Evolutionary conservation across 2,329 filamentous ascomycete species (phyloP).

Genomic region (Arthrobotrys iridis): DNA sequence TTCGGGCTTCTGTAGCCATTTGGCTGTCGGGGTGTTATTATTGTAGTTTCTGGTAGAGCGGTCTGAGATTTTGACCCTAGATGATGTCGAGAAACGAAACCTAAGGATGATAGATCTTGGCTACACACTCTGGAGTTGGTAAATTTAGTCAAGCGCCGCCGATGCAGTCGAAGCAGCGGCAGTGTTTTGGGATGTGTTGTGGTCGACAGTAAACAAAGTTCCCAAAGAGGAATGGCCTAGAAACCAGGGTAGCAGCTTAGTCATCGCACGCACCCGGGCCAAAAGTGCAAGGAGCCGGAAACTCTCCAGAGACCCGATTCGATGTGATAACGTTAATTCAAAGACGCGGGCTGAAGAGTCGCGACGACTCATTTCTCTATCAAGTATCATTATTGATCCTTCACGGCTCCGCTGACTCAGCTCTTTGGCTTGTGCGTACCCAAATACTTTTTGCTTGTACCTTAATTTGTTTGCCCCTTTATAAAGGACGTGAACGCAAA

Average conservation of each 20-base stretch:
- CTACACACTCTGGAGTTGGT: not conserved
- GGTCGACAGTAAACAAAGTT: slow-evolving; percentile 37
- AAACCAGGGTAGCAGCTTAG: slow-evolving; percentile 20
- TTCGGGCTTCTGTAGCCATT: slow-evolving; percentile 57
- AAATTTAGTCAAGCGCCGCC: not conserved
- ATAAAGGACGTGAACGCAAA: not conserved
- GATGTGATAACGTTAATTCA: slow-evolving; percentile 35
- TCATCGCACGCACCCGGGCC: slow-evolving; percentile 22
- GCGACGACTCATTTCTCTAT: slow-evolving; percentile 6
- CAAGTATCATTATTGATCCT: slow-evolving; percentile 4
- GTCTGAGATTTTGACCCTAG: slow-evolving; percentile 9
- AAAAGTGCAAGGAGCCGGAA: slow-evolving; percentile 24
- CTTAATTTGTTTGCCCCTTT: too few species aligned
- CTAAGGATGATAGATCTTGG: not conserved
- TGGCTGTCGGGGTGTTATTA: slow-evolving; percentile 8
- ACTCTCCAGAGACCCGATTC: slow-evolving; percentile 13
- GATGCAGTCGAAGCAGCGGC: slow-evolving; percentile 4
- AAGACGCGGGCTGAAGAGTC: slow-evolving; percentile 1
- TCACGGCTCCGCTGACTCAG: slow-evolving; percentile 30
- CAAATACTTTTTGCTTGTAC: not conserved
- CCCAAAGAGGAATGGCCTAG: slow-evolving; percentile 22
- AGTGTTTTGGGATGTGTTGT: slow-evolving; percentile 49
- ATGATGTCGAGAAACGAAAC: not conserved
- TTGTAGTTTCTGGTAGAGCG: slow-evolving; percentile 1
- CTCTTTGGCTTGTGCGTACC: not conserved